These are phyloP conservation scores for Phaseolus coccineus DNA, from an alignment of 331 rosid species.

Conservation along the genomic window DNA sequence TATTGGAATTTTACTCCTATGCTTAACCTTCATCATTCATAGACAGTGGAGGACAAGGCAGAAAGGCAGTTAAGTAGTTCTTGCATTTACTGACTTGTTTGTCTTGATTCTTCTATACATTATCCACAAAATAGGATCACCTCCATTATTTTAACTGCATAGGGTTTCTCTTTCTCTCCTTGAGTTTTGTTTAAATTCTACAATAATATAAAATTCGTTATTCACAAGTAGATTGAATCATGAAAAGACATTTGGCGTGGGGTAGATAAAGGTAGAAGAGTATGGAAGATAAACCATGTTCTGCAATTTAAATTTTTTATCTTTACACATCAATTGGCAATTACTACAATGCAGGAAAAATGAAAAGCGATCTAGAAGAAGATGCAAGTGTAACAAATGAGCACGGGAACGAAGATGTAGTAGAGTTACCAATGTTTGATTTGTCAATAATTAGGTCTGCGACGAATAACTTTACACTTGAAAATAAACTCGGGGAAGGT, in stretches of 20 bases:
- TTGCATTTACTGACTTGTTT: not conserved
- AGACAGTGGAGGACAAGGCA: not conserved
- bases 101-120: not conserved
- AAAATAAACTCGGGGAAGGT: constrained; percentile 37
- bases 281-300: not conserved
- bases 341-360: constrained; percentile 8
- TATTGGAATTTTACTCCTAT: constrained; percentile 19
- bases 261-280: not conserved
- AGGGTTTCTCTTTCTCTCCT: not conserved
- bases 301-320: not conserved
- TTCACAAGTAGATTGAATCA: too few species aligned
- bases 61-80: constrained; percentile 26
- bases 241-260: not conserved
- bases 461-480: constrained; percentile 38
- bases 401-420: constrained; percentile 24
- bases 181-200: not conserved
- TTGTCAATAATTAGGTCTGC: constrained; percentile 34
- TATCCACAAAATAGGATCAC: not conserved
- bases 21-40: constrained; percentile 22
- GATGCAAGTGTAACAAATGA: not conserved
- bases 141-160: not conserved
- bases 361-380: not conserved
- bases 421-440: constrained; percentile 42
- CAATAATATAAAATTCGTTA: too few species aligned
- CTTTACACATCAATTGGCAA: not conserved